phyloP scores from a whole-genome alignment of 345 rosid species.

The Eucalyptus dawsonii region DNA sequence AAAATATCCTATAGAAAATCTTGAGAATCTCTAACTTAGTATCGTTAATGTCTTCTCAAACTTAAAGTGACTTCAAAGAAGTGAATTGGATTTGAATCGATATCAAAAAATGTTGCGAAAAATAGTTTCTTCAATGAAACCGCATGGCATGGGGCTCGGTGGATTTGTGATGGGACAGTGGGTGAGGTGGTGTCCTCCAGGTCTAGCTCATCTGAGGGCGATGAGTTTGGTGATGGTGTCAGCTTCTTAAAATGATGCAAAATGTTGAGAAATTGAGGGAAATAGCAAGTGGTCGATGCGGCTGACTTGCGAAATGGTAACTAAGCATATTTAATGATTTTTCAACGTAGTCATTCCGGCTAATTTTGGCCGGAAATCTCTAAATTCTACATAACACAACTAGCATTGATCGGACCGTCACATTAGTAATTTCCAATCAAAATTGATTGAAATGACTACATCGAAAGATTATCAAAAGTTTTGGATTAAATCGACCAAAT shows the following conservation, averaged over 20 bases:
- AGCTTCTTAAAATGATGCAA: rapidly evolving
- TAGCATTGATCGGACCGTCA: rapidly evolving
- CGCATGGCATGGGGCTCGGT: rapidly evolving
- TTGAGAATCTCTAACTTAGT: too few species aligned
- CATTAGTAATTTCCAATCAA: rapidly evolving
- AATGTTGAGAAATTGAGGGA: too few species aligned
- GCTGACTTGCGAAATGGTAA: too few species aligned
- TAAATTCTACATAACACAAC: rapidly evolving
- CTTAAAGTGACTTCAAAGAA: too few species aligned
- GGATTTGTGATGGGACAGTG: too few species aligned
- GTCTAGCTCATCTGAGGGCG: too few species aligned
- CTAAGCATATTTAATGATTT: rapidly evolving
- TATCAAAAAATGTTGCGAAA: rapidly evolving
- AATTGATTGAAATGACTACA: rapidly evolving
- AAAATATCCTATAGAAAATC: too few species aligned
- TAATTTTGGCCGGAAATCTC: rapidly evolving
- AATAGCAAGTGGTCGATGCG: rapidly evolving
- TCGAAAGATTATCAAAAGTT: rapidly evolving
- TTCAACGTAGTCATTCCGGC: rapidly evolving
- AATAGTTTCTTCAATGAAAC: too few species aligned
- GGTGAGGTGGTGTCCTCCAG: too few species aligned
- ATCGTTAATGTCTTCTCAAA: too few species aligned
- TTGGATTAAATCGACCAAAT: rapidly evolving
- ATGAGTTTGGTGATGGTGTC: rapidly evolving
- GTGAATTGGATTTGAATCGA: too few species aligned